Base-by-base conservation (phyloP, 108 stramenopile genomes). In the Skeletonema menzelii region DNA sequence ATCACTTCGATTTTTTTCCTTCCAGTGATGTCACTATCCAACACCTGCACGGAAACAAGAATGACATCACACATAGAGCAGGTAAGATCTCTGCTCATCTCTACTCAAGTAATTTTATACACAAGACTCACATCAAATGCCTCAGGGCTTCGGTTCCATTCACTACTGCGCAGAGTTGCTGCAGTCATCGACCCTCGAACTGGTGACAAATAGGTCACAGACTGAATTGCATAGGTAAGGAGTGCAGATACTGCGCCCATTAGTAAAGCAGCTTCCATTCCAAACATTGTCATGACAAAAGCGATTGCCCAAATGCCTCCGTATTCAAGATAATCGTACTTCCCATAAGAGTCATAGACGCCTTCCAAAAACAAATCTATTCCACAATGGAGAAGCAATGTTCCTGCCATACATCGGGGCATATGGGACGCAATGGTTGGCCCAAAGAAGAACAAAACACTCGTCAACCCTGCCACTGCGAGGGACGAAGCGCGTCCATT, bases 371-470 rank as follows among this genome's bases (percentile, higher is more conserved):
- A 80, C 27, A 96, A 72, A 73, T 93, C 95, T 37, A 91, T 76
- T 7, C 95, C 95, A 72, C 91, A 76, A 58, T 96, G 95, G 7
- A 94, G 61, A 10, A 96, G 77, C 27, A 96, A 70, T 49, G 90
- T 92, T 28, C 95, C 95, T 4, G 95, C 95, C 91, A 96, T 91
- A 58, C 85, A 87, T 27, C 91, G 78, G 5, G 92, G 95, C 56
- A 92, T 67, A 53, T 76, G 91, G 5, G 73, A 67, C 7, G 85
- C 86, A 59, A 89, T 80, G 4, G 56, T 24, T 15, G 86, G 84
- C 15, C 92, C 92, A 55, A 89, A 38, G 42, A 92, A 82, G 82
- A 93, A 91, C 22, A 91, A 61, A 22, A 90, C 20, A 7, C 76
- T 53, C 0, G 86, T 84, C 32, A 72, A 66, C 0, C 64, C 34